Evolutionary conservation across 164 flowering plant species (phyloP), one percentile per base, ranked within the genome.

Genomic region (Kingdonia uniflora): DNA sequence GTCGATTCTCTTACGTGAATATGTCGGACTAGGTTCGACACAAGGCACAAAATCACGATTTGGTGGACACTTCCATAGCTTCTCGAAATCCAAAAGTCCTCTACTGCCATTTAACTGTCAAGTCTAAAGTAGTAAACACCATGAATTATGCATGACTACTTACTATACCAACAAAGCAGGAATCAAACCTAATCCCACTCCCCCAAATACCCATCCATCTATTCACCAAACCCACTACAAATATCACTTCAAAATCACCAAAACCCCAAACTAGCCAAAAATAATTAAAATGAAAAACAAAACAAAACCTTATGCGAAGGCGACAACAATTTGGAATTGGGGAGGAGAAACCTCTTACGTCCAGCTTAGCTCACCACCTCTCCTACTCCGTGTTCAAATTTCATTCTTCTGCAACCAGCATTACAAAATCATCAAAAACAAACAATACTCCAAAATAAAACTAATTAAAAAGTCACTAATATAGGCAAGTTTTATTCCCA

Each of bases 1-100:
- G n/a, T n/a, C n/a, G n/a, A 10, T 3, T 49, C 19, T 2, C 80
- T 75, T 68, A 88, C 96, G n/a, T 46, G 77, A 69, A 64, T 85
- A 84, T 12, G 60, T 60, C n/a, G 73, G 49, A 52, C 76, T 78
- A 52, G 91, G 86, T 40, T 71, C 69, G 21, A 75, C 61, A 72
- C 96, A 88, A 1, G 88, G 99, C 51, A 66, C 74, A 55, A 72
- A 77, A 57, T 72, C 79, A 5, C 83, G 83, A 63, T 66, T 82
- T 22, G 74, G 63, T 2, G 98, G 98, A 52, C 69, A 79, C 71
- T 84, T 92, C 98, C 98, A 92, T 14, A 88, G 71, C 74, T 84
- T 84, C n/a, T 60, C 67, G n/a, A 49, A 52, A 59, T 78, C 69
- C 73, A 51, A 52, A 46, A 6, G 62, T 53, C 71, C 60, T 21